Percentiles rank a stretch among this genome's conserved stretches.
These are phyloP conservation scores for Mucor plumbeus DNA, from an alignment of 371 early-diverging fungal species.

Conservation along the genomic window DNA sequence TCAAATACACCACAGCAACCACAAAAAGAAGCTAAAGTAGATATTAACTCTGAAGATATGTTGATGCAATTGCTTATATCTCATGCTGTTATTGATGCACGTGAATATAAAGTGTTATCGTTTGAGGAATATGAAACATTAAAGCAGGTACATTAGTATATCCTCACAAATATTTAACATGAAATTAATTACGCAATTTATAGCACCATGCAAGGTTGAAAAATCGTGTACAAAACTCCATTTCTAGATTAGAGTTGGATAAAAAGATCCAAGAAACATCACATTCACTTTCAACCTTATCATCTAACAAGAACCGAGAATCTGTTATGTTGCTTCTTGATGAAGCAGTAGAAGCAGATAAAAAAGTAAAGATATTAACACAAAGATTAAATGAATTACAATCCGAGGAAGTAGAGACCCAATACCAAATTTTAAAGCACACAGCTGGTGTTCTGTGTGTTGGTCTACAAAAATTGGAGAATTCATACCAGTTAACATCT, in stretches of 20 bases:
- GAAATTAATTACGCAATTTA: background rate
- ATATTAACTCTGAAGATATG: slow-evolving; percentile 54
- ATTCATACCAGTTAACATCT: background rate
- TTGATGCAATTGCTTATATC: slow-evolving; percentile 62
- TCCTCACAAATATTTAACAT: background rate
- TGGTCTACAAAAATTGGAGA: slow-evolving; percentile 51
- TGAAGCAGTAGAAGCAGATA: slow-evolving; percentile 52
- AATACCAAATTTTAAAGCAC: slow-evolving; percentile 72
- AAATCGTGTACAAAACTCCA: slow-evolving; percentile 23
- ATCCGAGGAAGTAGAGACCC: slow-evolving; percentile 65
- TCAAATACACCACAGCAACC: background rate
- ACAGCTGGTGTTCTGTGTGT: slow-evolving; percentile 67
- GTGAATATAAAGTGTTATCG: slow-evolving; percentile 57
- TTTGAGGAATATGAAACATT: slow-evolving; percentile 60
- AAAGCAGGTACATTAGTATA: slow-evolving; percentile 46
- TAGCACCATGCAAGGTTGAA: slow-evolving; percentile 34
- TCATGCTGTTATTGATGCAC: slow-evolving; percentile 67
- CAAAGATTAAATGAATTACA: slow-evolving; percentile 68
- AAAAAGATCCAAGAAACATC: slow-evolving; percentile 74
- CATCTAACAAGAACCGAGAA: slow-evolving; percentile 31
- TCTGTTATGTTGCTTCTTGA: slow-evolving; percentile 22
- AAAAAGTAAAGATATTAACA: slow-evolving; percentile 71
- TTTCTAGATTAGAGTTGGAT: slow-evolving; percentile 59
- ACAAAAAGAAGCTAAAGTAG: slow-evolving; percentile 16
- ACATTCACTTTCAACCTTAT: slow-evolving; percentile 60